phyloP scores from a whole-genome alignment of 2,329 filamentous ascomycete genomes.

The Arthrinium phaeospermum region DNA sequence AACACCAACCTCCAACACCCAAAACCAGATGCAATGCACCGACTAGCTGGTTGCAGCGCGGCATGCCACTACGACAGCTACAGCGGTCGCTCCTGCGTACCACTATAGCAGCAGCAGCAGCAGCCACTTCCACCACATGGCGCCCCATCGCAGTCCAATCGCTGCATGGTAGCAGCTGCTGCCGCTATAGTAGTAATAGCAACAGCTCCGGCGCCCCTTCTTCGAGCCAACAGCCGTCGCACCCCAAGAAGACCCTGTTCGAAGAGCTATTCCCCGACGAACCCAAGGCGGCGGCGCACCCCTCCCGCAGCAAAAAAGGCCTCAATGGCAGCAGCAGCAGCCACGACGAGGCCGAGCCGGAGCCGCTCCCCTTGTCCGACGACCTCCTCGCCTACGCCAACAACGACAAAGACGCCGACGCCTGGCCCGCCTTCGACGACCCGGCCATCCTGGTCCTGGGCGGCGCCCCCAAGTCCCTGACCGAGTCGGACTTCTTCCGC shows the following conservation, averaged over 20 bases:
- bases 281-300: slow-evolving; percentile 32
- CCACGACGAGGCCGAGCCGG: background rate
- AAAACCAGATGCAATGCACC: slow-evolving; percentile 33
- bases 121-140: slow-evolving; percentile 27
- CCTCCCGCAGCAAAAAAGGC: slow-evolving; percentile 23
- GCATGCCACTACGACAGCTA: slow-evolving; percentile 42
- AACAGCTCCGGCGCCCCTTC: background rate
- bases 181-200: background rate
- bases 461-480: slow-evolving; percentile 63
- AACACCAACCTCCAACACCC: background rate
- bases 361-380: background rate
- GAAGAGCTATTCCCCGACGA: slow-evolving; percentile 63
- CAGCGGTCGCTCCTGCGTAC: slow-evolving; percentile 39
- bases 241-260: slow-evolving; percentile 40
- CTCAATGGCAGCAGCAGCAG: slow-evolving; percentile 11
- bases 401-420: slow-evolving; percentile 1
- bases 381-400: slow-evolving; percentile 5
- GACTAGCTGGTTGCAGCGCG: slow-evolving; percentile 33
- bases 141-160: background rate
- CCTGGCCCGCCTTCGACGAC: slow-evolving; percentile 27
- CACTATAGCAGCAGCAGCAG: slow-evolving; percentile 32
- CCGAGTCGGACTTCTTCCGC: slow-evolving; percentile 73
- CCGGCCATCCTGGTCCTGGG: slow-evolving; percentile 59
- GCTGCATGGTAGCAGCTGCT: slow-evolving; percentile 28
- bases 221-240: background rate